Evolutionary conservation across 768 basidiomycete species (phyloP), one percentile per base, ranked within the genome.

Genomic region (Tricholoma saponaceum): DNA sequence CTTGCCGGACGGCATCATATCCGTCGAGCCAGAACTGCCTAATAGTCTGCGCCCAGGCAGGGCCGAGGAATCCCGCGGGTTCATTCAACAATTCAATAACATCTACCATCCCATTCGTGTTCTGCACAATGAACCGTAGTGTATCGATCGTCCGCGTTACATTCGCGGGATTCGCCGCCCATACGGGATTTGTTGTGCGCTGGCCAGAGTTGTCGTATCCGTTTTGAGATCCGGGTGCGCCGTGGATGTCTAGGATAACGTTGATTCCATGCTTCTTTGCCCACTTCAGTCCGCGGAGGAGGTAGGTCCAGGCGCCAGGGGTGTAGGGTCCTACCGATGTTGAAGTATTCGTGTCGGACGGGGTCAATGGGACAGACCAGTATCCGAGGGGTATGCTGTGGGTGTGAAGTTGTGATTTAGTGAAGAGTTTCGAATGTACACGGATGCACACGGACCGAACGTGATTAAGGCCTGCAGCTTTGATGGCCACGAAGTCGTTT

Each of bases 151-250:
- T 86, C 26, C 80, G 72, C 7, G 69, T 70, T 50, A 82, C 64
- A 47, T 84, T 76, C n/a, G 80, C 73, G 26, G 81, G 74, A 47
- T 73, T 77, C 1, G 70, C 56, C 1, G 79, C 85, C 85, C 86
- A 91, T 46, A 75, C 68, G 2, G 87, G 83, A 52, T 73, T 73
- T 20, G 67, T 62, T 0, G 82, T 85, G 30, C 81, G 75, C 65
- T 85, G 85, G 1, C 89, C 88, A 7, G 87, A 89, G 69, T 89
- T 90, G 69, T 90, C 89, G 69, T 83, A 89, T 2, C 88, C 87
- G 59, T 79, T 82, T 57, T 80, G 79, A n/a, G 78, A 79, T 23
- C 83, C 86, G 0, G 87, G 85, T 4, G 84, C 87, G 25, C 87
- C 89, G 65, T 92, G 90, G 12, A 88, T 75, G 69, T 92, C 92